Evolutionary conservation across 1,284 basidiomycete species (phyloP), one percentile per base, ranked within the genome.

Genomic region (Sphaerobolus stellatus): DNA sequence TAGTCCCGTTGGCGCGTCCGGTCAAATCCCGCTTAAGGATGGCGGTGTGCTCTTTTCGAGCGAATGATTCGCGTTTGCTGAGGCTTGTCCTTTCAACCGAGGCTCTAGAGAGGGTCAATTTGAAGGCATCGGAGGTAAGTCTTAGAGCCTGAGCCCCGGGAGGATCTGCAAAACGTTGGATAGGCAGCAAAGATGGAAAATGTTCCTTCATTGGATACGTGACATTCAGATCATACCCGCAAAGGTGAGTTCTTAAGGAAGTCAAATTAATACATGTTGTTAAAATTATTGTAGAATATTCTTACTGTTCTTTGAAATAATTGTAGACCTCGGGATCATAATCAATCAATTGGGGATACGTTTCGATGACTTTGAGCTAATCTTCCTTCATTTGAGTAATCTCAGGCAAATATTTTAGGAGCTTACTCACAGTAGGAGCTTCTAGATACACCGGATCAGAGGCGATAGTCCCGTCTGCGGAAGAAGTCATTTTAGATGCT

Each of bases 151-250:
- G n/a, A n/a, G n/a, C n/a, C n/a, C n/a, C n/a, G n/a, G n/a, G n/a
- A n/a, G n/a, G n/a, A n/a, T n/a, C n/a, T n/a, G n/a, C n/a, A n/a
- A n/a, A 36, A 18, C 20, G 25, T 36, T n/a, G 31, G 25, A 27
- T 11, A 28, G 24, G 3, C 14, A n/a, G 36, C 18, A 34, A 24
- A 7, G 14, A n/a, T 14, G 11, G 16, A 24, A 24, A 22, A 14
- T 11, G 22, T n/a, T 31, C 29, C 36, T 18, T 30, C 24, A 31
- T 13, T 1, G 87, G 87, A 59, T 90, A 90, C 18, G 84, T 82
- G 9, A 90, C 69, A 64, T 83, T 85, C 30, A 90, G 65, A 63
- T 89, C 75, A 62, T 80, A 86, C 2, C 80, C 79, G 60, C 87
- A 90, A 24, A 86, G 71, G 48, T 80, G 74, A 25, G 74, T 66